A percentile compares a stretch with the other conserved stretches of the same genome.
These are phyloP conservation scores for Canavalia gladiata DNA, from an alignment of 306 rosid species.

Conservation along the genomic window DNA sequence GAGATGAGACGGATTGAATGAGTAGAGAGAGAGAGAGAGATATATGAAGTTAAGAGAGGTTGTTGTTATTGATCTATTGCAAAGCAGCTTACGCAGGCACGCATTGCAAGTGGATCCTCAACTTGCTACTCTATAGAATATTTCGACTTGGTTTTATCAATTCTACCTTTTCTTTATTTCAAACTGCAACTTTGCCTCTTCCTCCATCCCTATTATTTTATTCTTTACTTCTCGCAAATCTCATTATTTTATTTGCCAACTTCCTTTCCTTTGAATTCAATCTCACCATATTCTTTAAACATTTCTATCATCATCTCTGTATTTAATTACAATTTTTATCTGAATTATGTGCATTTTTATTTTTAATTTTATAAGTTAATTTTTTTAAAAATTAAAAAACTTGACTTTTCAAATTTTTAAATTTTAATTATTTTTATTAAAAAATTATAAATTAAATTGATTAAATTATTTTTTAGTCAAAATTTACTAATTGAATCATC, in stretches of 20 bases:
- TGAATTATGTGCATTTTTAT: too few relatives aligned
- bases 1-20: background rate
- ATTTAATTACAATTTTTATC: too few relatives aligned
- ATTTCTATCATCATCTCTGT: too few relatives aligned
- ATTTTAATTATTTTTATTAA: too few relatives aligned
- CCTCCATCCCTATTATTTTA: constrained; percentile 37
- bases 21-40: constrained; percentile 22
- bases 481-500: too few relatives aligned
- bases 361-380: too few relatives aligned
- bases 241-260: constrained; percentile 39
- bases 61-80: constrained; percentile 43
- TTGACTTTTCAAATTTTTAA: too few relatives aligned
- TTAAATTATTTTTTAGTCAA: too few relatives aligned
- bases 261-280: constrained; percentile 10
- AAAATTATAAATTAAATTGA: too few relatives aligned
- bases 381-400: too few relatives aligned
- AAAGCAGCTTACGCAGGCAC: constrained; percentile 51
- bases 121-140: constrained; percentile 49
- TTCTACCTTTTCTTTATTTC: constrained; percentile 48
- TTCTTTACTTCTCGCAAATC: constrained; percentile 21
- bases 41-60: constrained; percentile 9
- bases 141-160: constrained; percentile 39
- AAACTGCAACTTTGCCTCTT: constrained; percentile 58
- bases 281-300: background rate
- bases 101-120: constrained; percentile 63